Percentiles rank a stretch among this genome's conserved stretches.
Conservation (phyloP, 179 eudicot species). For the Sideroxylon spinosum region DNA sequence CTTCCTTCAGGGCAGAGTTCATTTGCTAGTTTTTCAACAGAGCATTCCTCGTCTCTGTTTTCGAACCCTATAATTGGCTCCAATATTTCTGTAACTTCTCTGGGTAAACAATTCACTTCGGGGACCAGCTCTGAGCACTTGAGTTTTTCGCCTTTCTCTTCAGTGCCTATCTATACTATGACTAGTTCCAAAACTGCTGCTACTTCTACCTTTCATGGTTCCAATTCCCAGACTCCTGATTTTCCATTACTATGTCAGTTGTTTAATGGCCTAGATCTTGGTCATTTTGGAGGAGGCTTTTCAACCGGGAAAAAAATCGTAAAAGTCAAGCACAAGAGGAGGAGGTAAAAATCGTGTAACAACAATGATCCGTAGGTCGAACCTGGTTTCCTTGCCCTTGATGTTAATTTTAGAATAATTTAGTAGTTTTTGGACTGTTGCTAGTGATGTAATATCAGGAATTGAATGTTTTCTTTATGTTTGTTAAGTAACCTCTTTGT, state of each 20-base stretch:
- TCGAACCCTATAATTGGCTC: too few species aligned
- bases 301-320: background rate
- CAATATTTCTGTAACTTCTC: too few species aligned
- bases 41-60: too few species aligned
- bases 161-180: too few species aligned
- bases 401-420: background rate
- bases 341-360: background rate
- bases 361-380: background rate
- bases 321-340: background rate
- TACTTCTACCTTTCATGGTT: background rate
- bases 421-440: background rate
- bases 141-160: too few species aligned
- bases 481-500: too few species aligned
- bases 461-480: background rate
- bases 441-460: background rate
- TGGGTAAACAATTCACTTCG: too few species aligned
- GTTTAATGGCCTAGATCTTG: background rate
- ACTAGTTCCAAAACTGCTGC: background rate
- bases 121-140: too few species aligned
- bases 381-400: background rate
- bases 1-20: too few species aligned
- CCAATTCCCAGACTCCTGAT: background rate
- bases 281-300: background rate
- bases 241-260: background rate
- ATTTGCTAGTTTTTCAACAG: too few species aligned